These are phyloP conservation scores for Sarocladium brachiariae DNA, from an alignment of 2,329 filamentous ascomycete species.

Conservation along the genomic window DNA sequence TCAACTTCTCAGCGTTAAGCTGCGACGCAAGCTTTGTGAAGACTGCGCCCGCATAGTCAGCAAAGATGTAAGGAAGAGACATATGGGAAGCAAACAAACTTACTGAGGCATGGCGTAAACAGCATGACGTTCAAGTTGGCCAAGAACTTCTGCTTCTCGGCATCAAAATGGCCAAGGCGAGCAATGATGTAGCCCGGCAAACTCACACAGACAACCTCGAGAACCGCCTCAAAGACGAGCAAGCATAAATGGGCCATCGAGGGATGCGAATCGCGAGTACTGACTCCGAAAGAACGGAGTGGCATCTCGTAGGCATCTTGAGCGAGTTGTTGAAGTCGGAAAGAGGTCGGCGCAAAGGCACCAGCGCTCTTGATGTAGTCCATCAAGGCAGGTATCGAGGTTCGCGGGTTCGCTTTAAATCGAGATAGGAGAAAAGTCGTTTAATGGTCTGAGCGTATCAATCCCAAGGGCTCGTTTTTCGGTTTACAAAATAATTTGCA, in stretches of 20 bases:
- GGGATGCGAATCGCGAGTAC: slow-evolving; percentile 50
- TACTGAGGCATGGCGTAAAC: slow-evolving; percentile 95
- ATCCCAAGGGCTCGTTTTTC: neutral
- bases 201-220: slow-evolving; percentile 93
- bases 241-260: slow-evolving; percentile 63
- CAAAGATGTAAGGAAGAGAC: neutral
- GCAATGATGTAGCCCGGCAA: slow-evolving; percentile 92
- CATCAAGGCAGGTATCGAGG: slow-evolving; percentile 21
- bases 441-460: neutral
- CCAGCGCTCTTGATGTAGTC: slow-evolving; percentile 25
- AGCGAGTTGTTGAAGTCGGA: slow-evolving; percentile 33
- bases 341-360: slow-evolving; percentile 36
- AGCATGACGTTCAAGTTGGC: slow-evolving; percentile 94
- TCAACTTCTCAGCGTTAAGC: slow-evolving; percentile 81
- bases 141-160: slow-evolving; percentile 91
- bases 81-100: slow-evolving; percentile 22
- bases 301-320: slow-evolving; percentile 34
- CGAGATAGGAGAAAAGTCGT: too few species aligned
- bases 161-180: slow-evolving; percentile 84
- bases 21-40: slow-evolving; percentile 97
- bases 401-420: neutral
- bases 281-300: slow-evolving; percentile 30
- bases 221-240: slow-evolving; percentile 87
- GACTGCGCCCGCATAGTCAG: slow-evolving; percentile 44
- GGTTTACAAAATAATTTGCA: neutral